Base-by-base conservation (phyloP, 306 rosid species). In the Chamaecrista fasciculata region DNA sequence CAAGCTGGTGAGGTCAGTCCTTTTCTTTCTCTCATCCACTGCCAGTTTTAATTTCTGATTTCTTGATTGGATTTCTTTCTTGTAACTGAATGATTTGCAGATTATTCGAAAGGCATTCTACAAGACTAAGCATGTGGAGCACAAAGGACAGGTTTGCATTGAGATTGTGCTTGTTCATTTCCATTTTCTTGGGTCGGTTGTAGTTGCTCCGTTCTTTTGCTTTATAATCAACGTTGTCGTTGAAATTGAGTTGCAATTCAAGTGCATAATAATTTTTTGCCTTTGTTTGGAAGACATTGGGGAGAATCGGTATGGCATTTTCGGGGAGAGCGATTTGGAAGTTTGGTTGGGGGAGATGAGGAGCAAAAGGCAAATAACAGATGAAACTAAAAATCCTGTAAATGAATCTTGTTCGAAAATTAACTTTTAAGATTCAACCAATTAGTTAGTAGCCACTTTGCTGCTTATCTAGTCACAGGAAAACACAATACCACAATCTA, bases 1-100 rank as follows among this genome's bases (percentile, higher is more conserved):
- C 80, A 53, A 76, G 97, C 97, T 43, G 96, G 96, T 28, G 86
- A 88, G 83, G 96, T 91, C 8, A 20, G 72, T 69, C 11, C n/a
- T 12, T 14, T 31, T 31, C 39, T 6, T 53, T 40, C 7, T 42
- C 66, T 4, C 3, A 28, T n/a, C 18, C 46, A 14, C 2, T 44
- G 14, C 37, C 33, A 31, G 47, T 66, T 61, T 72, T 1, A 59
- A 33, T 59, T 57, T 16, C 62, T 10, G 18, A 18, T 0, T 7
- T 2, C 4, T 56, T 3, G 20, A 23, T n/a, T 25, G 44, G 23
- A 49, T 37, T 16, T 14, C 4, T 47, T 44, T 58, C 46, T 36
- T 5, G 23, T n/a, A n/a, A 63, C 24, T 37, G 39, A 56, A n/a
- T 50, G 37, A 51, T 16, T 67, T 71, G 67, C 80, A 86, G 96